phyloP scores from a whole-genome alignment of 441 rosid genomes.

The Adansonia rubrostipa region DNA sequence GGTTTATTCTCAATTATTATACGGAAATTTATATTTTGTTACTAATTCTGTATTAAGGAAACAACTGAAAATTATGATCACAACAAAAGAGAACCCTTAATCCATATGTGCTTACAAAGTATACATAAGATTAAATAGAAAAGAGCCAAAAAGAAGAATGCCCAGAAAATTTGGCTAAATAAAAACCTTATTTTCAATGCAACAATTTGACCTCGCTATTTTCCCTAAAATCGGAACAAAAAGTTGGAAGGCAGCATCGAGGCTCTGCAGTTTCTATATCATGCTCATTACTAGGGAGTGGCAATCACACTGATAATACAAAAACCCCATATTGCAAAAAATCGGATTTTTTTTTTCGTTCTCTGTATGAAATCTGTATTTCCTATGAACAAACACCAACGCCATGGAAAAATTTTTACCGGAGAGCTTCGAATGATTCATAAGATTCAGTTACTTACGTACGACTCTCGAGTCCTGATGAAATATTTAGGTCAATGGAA shows the following conservation, averaged over 20 bases:
- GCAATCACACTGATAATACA: constrained; percentile 1
- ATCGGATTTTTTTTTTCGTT: background rate
- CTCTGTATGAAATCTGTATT: background rate
- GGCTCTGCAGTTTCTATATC: constrained; percentile 7
- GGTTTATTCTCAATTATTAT: no score
- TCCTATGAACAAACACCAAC: constrained; percentile 16
- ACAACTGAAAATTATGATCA: background rate
- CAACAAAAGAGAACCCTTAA: background rate
- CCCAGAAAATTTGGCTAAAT: background rate
- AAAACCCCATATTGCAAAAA: background rate
- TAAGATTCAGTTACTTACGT: background rate
- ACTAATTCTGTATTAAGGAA: no score
- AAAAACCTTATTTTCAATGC: background rate
- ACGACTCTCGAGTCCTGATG: background rate
- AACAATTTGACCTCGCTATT: background rate
- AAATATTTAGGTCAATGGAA: background rate
- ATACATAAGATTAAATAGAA: background rate
- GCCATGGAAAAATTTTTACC: constrained; percentile 1
- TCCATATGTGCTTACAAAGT: background rate
- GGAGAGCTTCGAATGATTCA: background rate
- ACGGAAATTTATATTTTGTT: no score
- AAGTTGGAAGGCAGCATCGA: constrained; percentile 10
- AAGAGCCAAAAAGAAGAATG: background rate
- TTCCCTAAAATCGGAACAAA: background rate
- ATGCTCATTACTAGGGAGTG: background rate